Evolutionary conservation across 225 moss, liverwort and hornwort species (phyloP), one percentile per base, ranked within the genome.

Genomic region (Sphagnum contortum): DNA sequence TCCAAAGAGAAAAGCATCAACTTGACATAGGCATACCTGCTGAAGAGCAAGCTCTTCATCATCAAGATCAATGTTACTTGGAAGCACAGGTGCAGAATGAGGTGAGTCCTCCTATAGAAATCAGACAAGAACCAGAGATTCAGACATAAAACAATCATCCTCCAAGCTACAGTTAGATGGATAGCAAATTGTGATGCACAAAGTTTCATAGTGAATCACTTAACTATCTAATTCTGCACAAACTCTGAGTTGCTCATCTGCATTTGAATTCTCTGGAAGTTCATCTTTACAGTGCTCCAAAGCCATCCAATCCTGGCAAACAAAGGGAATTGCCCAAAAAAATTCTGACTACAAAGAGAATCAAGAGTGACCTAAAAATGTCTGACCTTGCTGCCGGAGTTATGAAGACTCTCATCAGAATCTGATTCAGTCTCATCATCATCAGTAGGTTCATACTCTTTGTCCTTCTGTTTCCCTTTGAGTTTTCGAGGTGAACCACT

Each of bases 391-490:
- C 61, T 48, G 75, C 77, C 80, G 53, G 66, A 73, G 67, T 80
- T 80, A 73, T 84, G 73, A 55, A 72, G 54, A 51, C 76, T 77
- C 50, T 78, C 78, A 13, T 81, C 81, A 48, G 81, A 78, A 9
- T 81, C 84, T 51, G 81, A 81, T 45, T 64, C 48, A 71, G 75
- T 74, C 51, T 51, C 71, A 50, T 80, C 84, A 52, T 80, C 80
- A 55, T 80, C 84, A 64, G 75, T 72, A 14, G 81, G 84, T 58
- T 85, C 81, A 57, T 85, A 85, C n/a, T 85, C 84, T 60, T 71
- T 78, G 71, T 81, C 84, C 66, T 59, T 76, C 64, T 71, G 49
- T 59, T 73, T 78, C 47, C 76, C 68, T 67, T 78, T 85, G 48
- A 57, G 73, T 0, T 80, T 73, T 64, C 77, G 71, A 4, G 75